These are phyloP conservation scores for Lodderomyces jiufengensis DNA, from an alignment of 1,139 yeast species.

Conservation along the genomic window DNA sequence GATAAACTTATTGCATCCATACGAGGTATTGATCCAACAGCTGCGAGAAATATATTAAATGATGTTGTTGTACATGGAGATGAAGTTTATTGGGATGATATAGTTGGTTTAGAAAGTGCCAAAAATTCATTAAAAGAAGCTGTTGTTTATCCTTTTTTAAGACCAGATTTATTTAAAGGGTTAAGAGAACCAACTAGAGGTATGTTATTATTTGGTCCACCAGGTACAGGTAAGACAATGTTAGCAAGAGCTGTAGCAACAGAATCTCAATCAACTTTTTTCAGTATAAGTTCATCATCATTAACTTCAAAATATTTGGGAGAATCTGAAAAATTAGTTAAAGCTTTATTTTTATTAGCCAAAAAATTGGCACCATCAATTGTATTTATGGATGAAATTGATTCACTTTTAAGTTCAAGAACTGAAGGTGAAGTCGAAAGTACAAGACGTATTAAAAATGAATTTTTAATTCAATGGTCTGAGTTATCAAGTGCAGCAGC, in stretches of 20 bases:
- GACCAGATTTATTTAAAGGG: slow-evolving; percentile 92
- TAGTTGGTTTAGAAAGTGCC: slow-evolving; percentile 90
- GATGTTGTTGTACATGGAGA: slow-evolving; percentile 94
- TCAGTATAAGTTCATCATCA: slow-evolving; percentile 88
- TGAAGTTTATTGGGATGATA: slow-evolving; percentile 95
- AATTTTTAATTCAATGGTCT: slow-evolving; percentile 94
- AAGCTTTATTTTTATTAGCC: slow-evolving; percentile 84
- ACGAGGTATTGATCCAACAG: slow-evolving; percentile 39
- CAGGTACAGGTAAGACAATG: slow-evolving; percentile 99
- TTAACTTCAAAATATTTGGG: slow-evolving; percentile 90
- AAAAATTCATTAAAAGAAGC: slow-evolving; percentile 90
- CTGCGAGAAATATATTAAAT: slow-evolving; percentile 67
- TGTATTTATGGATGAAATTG: slow-evolving; percentile 88
- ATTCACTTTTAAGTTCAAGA: slow-evolving; percentile 80
- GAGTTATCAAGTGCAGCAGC: slow-evolving; percentile 93
- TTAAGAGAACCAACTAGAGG: slow-evolving; percentile 95
- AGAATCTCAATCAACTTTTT: slow-evolving; percentile 91
- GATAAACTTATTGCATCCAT: slow-evolving; percentile 38
- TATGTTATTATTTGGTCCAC: slow-evolving; percentile 94
- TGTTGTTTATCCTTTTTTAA: slow-evolving; percentile 89
- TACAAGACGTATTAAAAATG: slow-evolving; percentile 86
- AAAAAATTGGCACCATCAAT: slow-evolving; percentile 87
- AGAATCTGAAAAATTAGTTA: slow-evolving; percentile 89
- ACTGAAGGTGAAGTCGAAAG: slow-evolving; percentile 92
- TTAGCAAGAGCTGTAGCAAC: slow-evolving; percentile 97